Conservation (phyloP, 129 eudicot species). For the Calendula officinalis region DNA sequence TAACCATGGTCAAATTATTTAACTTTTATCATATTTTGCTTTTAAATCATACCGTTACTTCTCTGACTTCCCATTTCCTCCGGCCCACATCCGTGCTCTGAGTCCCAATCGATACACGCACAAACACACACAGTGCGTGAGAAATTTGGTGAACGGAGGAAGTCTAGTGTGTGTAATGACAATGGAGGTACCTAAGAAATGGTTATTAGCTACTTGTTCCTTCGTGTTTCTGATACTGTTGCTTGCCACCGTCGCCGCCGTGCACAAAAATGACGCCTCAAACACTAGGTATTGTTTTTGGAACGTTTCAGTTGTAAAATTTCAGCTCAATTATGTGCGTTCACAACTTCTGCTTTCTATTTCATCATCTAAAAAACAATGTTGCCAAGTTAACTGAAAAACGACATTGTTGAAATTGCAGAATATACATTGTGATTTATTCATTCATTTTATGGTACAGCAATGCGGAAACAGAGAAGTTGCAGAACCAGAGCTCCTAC, state of each 20-base stretch:
- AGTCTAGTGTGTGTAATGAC: constrained; percentile 1
- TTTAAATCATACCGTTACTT: constrained; percentile 45
- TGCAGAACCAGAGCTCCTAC: constrained; percentile 45
- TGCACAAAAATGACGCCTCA: neutral
- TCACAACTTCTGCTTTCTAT: neutral
- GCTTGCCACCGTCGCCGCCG: constrained; percentile 27
- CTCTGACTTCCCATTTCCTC: constrained; percentile 35
- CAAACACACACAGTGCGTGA: constrained; percentile 32
- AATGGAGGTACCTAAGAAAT: constrained; percentile 35
- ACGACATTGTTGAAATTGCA: neutral
- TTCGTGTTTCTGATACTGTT: constrained; percentile 38
- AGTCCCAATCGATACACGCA: constrained; percentile 21
- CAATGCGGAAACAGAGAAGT: constrained; percentile 43
- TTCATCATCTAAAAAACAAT: neutral
- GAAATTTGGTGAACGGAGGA: constrained; percentile 4
- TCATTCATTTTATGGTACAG: constrained; percentile 34
- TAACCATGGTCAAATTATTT: constrained; percentile 24
- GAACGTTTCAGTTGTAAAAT: neutral
- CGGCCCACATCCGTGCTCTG: constrained; percentile 23
- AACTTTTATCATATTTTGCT: constrained; percentile 1
- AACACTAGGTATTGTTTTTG: constrained; percentile 34
- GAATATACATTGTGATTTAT: neutral
- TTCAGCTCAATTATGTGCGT: constrained; percentile 16
- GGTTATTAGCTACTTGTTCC: constrained; percentile 16
- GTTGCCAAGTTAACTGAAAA: constrained; percentile 2